Conservation (phyloP, 352 stramenopile genomes). For the Aphanomyces astaci region DNA sequence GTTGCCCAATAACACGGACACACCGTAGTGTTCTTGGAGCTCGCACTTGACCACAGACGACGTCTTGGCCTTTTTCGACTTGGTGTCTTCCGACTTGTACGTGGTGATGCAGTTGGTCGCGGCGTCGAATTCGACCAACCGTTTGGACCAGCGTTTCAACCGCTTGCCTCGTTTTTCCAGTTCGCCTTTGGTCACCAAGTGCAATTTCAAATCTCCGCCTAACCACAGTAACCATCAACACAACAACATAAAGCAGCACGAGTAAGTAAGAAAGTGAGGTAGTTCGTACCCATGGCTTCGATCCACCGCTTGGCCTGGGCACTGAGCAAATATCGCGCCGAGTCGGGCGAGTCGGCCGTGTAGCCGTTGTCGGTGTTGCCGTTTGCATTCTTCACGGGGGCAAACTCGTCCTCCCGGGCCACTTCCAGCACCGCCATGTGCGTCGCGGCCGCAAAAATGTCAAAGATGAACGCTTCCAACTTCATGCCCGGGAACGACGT, state of each 20-base stretch:
- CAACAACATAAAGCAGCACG: too few relatives aligned
- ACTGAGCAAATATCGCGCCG: slow-evolving; percentile 57
- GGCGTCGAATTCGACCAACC: slow-evolving; percentile 14
- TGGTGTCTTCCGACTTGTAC: slow-evolving; percentile 21
- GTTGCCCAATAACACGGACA: slow-evolving; percentile 26
- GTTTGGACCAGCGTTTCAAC: slow-evolving; percentile 16
- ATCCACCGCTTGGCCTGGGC: slow-evolving; percentile 59
- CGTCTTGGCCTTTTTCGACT: slow-evolving; percentile 12
- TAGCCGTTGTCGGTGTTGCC: slow-evolving; percentile 31
- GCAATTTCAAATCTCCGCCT: slow-evolving; percentile 20
- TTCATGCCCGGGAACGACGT: slow-evolving; percentile 91
- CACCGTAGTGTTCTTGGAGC: not conserved
- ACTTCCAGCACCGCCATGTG: slow-evolving; percentile 93
- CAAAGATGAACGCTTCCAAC: slow-evolving; percentile 99
- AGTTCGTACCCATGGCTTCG: slow-evolving; percentile 23
- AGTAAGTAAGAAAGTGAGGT: too few relatives aligned
- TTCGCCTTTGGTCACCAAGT: slow-evolving; percentile 17
- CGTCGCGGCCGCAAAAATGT: slow-evolving; percentile 93
- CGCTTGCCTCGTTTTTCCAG: slow-evolving; percentile 14
- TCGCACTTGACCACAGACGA: slow-evolving; percentile 12
- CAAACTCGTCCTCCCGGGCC: slow-evolving; percentile 87
- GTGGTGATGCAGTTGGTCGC: slow-evolving; percentile 12
- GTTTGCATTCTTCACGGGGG: slow-evolving; percentile 86
- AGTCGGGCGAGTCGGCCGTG: slow-evolving; percentile 78
- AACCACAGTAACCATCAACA: too few relatives aligned